phyloP scores from a whole-genome alignment of 441 rosid species.

The Isatis lusitanica region DNA sequence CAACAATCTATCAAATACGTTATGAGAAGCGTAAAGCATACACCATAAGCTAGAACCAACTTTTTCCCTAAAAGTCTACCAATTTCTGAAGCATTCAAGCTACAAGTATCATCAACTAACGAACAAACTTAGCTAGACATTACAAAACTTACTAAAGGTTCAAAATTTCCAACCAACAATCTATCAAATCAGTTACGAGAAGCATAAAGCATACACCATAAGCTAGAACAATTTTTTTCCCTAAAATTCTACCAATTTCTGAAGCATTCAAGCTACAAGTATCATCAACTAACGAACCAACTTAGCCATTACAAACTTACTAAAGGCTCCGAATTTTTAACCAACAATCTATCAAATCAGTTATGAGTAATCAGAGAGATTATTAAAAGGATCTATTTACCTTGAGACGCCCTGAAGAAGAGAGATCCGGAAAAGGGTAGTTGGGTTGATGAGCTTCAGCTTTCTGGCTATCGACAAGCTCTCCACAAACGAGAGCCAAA shows the following conservation, averaged over 20 bases:
- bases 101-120: no score
- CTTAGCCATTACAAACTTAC: constrained; percentile 16
- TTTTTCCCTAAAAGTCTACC: background rate
- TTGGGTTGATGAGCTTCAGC: constrained; percentile 45
- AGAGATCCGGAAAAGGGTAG: constrained; percentile 83
- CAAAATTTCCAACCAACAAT: background rate
- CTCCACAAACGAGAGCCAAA: constrained; percentile 68
- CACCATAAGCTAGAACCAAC: constrained; percentile 8
- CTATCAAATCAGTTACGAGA: background rate
- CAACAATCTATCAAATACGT: background rate
- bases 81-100: background rate
- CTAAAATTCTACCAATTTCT: constrained; percentile 4
- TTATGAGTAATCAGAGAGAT: constrained; percentile 4
- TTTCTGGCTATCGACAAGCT: constrained; percentile 53
- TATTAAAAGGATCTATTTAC: constrained; percentile 28
- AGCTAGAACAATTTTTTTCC: background rate
- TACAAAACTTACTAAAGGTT: constrained; percentile 10
- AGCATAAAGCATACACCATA: constrained; percentile 18
- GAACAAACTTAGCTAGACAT: background rate
- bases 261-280: background rate
- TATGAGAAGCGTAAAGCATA: constrained; percentile 16
- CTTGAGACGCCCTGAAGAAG: constrained; percentile 91
- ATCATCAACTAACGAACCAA: no score
- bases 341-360: background rate
- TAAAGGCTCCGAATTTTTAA: background rate